These are phyloP conservation scores for Quercus tomentella DNA, from an alignment of 331 rosid species.

Conservation along the genomic window DNA sequence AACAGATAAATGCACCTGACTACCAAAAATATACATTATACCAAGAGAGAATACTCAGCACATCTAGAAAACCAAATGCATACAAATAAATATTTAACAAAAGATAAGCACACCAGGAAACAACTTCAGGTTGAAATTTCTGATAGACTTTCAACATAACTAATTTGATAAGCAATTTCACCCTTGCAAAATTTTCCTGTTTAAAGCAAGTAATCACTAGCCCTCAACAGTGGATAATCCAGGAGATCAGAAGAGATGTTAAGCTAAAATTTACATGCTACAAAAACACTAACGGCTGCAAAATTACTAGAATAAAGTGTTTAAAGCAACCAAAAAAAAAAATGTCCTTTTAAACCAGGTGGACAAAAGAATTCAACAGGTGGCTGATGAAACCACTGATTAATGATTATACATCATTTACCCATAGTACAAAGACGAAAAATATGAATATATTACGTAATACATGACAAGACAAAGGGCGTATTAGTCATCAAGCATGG, in stretches of 20 bases:
- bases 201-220: neutral
- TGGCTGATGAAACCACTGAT: neutral
- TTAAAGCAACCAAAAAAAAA: neutral
- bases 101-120: neutral
- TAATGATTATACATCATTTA: neutral
- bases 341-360: neutral
- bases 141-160: neutral
- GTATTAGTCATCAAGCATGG: neutral
- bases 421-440: neutral
- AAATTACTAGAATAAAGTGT: neutral
- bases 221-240: neutral
- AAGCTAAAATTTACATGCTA: neutral
- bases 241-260: neutral
- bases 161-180: neutral
- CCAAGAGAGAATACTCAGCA: too few species aligned
- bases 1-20: too few species aligned
- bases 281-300: neutral
- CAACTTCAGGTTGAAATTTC: neutral
- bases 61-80: neutral
- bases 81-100: neutral
- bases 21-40: too few species aligned
- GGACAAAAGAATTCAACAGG: neutral
- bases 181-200: neutral
- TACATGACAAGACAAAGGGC: neutral
- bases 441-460: neutral